These are phyloP conservation scores for Colletotrichum sansevieriae DNA, from an alignment of 2,329 filamentous ascomycete species.

Conservation along the genomic window DNA sequence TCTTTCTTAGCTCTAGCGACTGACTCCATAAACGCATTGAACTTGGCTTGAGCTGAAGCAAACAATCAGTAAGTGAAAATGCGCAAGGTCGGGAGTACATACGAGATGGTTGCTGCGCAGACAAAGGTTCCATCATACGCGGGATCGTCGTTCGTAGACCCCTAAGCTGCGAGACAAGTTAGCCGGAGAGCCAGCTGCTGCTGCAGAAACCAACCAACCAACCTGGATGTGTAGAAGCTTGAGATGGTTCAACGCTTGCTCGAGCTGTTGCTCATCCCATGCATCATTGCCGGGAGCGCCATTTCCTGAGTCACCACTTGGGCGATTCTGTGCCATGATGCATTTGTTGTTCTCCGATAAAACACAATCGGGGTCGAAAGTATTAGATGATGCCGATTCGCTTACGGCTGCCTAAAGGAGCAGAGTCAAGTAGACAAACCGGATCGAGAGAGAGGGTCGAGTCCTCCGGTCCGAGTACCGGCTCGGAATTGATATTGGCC, in stretches of 20 bases:
- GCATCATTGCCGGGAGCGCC: constrained; percentile 47
- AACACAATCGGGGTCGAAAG: not conserved
- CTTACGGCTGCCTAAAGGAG: not conserved
- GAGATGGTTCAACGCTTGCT: constrained; percentile 63
- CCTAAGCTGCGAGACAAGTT: constrained; percentile 54
- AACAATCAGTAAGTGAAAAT: constrained; percentile 36
- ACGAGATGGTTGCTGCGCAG: constrained; percentile 65
- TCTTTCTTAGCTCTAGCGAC: constrained; percentile 62
- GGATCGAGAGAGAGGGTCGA: not conserved
- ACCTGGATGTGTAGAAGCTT: constrained; percentile 69
- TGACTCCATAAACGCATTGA: constrained; percentile 61
- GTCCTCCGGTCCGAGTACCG: not conserved
- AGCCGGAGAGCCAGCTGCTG: constrained; percentile 19
- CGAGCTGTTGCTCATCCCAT: constrained; percentile 64
- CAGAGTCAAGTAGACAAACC: not conserved
- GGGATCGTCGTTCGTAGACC: constrained; percentile 63
- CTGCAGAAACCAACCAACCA: constrained; percentile 39
- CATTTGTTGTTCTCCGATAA: not conserved
- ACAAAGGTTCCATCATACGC: constrained; percentile 65
- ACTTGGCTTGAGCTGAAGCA: constrained; percentile 62
- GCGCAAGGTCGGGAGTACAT: constrained; percentile 48
- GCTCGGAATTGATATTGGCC: not conserved
- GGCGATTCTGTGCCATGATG: constrained; percentile 38
- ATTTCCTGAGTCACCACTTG: constrained; percentile 24
- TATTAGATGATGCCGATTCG: not conserved